Percentiles rank a stretch among this genome's conserved stretches.
Evolutionary conservation across 495 filamentous ascomycete species (phyloP).

Genomic region (Diplogelasinospora grovesii): DNA sequence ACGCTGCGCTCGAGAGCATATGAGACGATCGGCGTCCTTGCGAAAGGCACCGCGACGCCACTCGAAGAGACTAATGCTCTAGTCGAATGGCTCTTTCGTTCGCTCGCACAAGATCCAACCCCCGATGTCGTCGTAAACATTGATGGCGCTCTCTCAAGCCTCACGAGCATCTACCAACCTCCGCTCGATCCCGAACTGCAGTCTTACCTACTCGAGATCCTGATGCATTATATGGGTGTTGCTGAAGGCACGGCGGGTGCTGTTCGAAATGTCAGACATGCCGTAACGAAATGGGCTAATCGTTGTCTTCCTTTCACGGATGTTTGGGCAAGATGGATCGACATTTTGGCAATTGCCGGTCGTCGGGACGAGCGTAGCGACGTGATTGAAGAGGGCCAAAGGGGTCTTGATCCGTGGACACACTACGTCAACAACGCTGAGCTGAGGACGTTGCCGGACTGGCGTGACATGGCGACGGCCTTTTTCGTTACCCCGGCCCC

Average conservation of each 20-base stretch:
- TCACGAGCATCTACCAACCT: constrained; percentile 48
- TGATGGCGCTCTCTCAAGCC: constrained; percentile 77
- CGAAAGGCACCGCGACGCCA: constrained; percentile 50
- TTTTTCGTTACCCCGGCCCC: too few species aligned
- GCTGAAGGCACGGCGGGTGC: constrained; percentile 48
- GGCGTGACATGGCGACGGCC: constrained; percentile 35
- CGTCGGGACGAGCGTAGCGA: constrained; percentile 63
- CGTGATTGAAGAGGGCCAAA: constrained; percentile 81
- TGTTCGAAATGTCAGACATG: constrained; percentile 65
- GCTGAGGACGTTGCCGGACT: constrained; percentile 35
- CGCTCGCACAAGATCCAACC: constrained; percentile 72
- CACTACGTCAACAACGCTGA: constrained; percentile 34
- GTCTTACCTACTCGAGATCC: constrained; percentile 40
- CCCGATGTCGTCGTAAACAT: constrained; percentile 75
- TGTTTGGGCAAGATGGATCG: constrained; percentile 76
- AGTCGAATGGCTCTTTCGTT: constrained; percentile 73
- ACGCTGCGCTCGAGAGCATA: constrained; percentile 69
- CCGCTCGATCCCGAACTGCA: constrained; percentile 28
- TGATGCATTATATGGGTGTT: constrained; percentile 61
- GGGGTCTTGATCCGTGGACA: constrained; percentile 63
- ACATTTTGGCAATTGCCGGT: constrained; percentile 69
- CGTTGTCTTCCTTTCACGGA: constrained; percentile 77
- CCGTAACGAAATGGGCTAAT: constrained; percentile 84
- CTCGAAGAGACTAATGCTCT: constrained; percentile 33
- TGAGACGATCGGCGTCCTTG: constrained; percentile 77